Percentiles rank a stretch among this genome's conserved stretches.
Evolutionary conservation across 2,329 filamentous ascomycete species (phyloP).

Genomic region (Domatiomyces globalis): DNA sequence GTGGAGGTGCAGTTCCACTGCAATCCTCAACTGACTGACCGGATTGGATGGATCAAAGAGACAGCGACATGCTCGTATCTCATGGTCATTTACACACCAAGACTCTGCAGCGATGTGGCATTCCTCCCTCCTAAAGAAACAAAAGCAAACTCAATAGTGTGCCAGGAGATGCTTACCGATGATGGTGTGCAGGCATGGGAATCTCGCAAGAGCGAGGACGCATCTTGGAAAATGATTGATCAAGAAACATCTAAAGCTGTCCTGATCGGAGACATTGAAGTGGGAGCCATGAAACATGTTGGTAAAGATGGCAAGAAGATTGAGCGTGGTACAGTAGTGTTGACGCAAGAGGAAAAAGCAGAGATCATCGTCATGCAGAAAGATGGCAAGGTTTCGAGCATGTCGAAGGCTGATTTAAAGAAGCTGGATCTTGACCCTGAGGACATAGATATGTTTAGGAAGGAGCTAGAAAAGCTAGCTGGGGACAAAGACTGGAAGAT

Average conservation of each 20-base stretch:
- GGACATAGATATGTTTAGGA: slow-evolving; percentile 53
- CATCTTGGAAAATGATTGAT: slow-evolving; percentile 20
- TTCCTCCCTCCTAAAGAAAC: slow-evolving; percentile 71
- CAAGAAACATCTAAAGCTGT: slow-evolving; percentile 24
- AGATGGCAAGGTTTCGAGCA: slow-evolving; percentile 45
- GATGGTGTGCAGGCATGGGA: slow-evolving; percentile 38
- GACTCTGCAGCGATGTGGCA: slow-evolving; percentile 73
- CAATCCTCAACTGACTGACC: slow-evolving; percentile 58
- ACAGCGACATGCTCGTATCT: slow-evolving; percentile 80
- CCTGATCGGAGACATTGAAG: slow-evolving; percentile 43
- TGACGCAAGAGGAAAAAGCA: slow-evolving; percentile 36
- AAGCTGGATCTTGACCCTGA: slow-evolving; percentile 52
- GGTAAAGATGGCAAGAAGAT: slow-evolving; percentile 42
- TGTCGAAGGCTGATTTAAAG: slow-evolving; percentile 54
- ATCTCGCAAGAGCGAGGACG: slow-evolving; percentile 18
- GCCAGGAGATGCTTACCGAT: slow-evolving; percentile 53
- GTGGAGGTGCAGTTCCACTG: slow-evolving; percentile 73
- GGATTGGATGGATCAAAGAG: slow-evolving; percentile 87
- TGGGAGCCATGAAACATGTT: slow-evolving; percentile 44
- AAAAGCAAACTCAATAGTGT: slow-evolving; percentile 61
- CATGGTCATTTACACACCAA: slow-evolving; percentile 82
- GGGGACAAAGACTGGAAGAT: slow-evolving; percentile 64
- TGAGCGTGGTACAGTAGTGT: slow-evolving; percentile 42
- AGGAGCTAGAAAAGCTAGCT: slow-evolving; percentile 54
- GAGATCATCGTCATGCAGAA: slow-evolving; percentile 40